A percentile compares a stretch with the other conserved stretches of the same genome.
These are phyloP conservation scores for Carex littledalei DNA, from an alignment of 176 grass and related monocot species.

Conservation along the genomic window DNA sequence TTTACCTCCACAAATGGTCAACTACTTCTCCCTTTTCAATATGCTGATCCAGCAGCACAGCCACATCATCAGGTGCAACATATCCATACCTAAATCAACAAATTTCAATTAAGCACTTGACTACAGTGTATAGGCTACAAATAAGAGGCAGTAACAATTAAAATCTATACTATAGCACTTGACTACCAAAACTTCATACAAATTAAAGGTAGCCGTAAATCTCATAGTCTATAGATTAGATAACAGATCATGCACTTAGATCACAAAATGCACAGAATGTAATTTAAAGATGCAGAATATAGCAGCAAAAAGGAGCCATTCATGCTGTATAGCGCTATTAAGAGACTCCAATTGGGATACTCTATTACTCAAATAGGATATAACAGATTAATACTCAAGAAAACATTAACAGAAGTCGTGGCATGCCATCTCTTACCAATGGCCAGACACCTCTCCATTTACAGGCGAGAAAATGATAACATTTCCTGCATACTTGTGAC, in stretches of 20 bases:
- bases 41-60: slow-evolving; percentile 65
- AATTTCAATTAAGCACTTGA: slow-evolving; percentile 26
- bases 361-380: neutral
- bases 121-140: neutral
- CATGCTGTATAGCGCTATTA: neutral
- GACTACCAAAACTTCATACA: neutral
- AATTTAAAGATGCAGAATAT: neutral
- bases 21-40: slow-evolving; percentile 69
- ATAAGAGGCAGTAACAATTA: neutral
- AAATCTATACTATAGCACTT: neutral
- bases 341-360: no score
- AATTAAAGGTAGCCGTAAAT: neutral
- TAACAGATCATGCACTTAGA: neutral
- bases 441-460: slow-evolving; percentile 62
- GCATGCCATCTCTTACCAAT: slow-evolving; percentile 64
- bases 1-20: slow-evolving; percentile 84
- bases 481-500: slow-evolving; percentile 98
- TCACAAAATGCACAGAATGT: neutral
- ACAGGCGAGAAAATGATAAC: slow-evolving; percentile 68
- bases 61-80: slow-evolving; percentile 87
- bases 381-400: neutral
- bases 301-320: neutral
- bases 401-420: neutral
- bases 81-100: slow-evolving; percentile 88
- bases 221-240: neutral